Conservation (phyloP, 2,329 filamentous ascomycete genomes). For the Hypoxylon sp. region DNA sequence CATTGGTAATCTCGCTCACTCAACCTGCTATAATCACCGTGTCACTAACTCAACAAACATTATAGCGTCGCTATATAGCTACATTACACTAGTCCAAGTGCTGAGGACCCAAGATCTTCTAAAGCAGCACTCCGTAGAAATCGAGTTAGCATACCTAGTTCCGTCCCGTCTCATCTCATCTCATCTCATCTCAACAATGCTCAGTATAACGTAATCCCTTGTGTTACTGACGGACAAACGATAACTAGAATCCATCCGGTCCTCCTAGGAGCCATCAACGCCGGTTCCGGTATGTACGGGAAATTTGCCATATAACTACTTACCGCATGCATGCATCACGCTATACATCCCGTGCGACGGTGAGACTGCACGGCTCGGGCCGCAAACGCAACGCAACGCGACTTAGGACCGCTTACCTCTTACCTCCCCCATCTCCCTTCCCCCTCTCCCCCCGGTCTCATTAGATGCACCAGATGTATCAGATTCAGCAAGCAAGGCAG, state of each 20-base stretch:
- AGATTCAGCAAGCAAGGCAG: background rate
- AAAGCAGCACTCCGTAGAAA: constrained; percentile 69
- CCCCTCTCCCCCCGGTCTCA: background rate
- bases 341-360: background rate
- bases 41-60: constrained; percentile 31
- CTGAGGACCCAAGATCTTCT: constrained; percentile 69
- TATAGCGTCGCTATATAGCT: constrained; percentile 75
- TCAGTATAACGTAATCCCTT: constrained; percentile 2
- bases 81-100: constrained; percentile 70
- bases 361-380: constrained; percentile 12
- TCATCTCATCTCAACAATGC: constrained; percentile 6
- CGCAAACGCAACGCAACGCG: background rate
- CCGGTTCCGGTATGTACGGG: constrained; percentile 64
- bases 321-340: background rate
- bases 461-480: background rate
- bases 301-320: too few relatives aligned
- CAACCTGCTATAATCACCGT: background rate
- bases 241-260: constrained; percentile 75
- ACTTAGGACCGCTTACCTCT: background rate
- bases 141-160: constrained; percentile 73
- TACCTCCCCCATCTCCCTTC: background rate
- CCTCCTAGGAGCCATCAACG: constrained; percentile 78
- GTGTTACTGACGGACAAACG: constrained; percentile 3
- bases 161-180: background rate
- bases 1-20: constrained; percentile 64